Conservation (phyloP, 805 yeast species). For the Wickerhamiella shivajii region DNA sequence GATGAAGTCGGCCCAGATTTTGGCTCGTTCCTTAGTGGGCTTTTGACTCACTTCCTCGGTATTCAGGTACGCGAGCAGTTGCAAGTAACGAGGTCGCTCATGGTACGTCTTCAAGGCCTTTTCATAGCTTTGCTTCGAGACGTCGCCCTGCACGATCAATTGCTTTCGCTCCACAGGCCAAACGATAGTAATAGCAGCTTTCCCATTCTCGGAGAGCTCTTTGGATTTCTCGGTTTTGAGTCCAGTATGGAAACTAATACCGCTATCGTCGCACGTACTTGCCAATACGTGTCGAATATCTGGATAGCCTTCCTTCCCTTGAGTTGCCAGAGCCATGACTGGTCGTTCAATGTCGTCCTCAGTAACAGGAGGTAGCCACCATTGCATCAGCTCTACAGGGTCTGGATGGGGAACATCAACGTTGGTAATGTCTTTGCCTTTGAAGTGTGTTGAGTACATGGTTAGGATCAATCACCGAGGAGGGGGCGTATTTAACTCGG, state of each 20-base stretch:
- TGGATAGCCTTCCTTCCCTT: conserved; percentile 4
- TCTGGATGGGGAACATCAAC: background rate
- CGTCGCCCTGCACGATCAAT: conserved; percentile 3
- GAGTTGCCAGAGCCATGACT: conserved; percentile 4
- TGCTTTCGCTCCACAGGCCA: conserved; percentile 5
- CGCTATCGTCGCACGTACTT: background rate
- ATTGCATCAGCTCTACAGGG: background rate
- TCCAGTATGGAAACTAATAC: conserved; percentile 1
- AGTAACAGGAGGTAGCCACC: conserved; percentile 1
- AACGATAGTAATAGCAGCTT: conserved; percentile 1
- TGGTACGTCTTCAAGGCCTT: conserved; percentile 1
- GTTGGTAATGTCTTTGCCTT: too few species aligned
- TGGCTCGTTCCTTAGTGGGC: conserved; percentile 2
- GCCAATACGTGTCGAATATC: conserved; percentile 5
- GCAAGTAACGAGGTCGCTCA: conserved; percentile 2
- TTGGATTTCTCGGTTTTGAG: background rate
- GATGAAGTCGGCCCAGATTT: background rate
- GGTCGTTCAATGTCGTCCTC: too few species aligned
- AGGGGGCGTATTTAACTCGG: too few species aligned
- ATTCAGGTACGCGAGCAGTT: conserved; percentile 3
- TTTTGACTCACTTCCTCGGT: background rate
- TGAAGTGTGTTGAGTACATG: too few species aligned
- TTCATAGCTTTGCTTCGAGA: background rate
- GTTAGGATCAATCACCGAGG: too few species aligned
- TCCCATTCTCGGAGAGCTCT: conserved; percentile 1